These are phyloP conservation scores for Tetraselmis chui DNA, from an alignment of 139 green algal species.

Conservation along the genomic window DNA sequence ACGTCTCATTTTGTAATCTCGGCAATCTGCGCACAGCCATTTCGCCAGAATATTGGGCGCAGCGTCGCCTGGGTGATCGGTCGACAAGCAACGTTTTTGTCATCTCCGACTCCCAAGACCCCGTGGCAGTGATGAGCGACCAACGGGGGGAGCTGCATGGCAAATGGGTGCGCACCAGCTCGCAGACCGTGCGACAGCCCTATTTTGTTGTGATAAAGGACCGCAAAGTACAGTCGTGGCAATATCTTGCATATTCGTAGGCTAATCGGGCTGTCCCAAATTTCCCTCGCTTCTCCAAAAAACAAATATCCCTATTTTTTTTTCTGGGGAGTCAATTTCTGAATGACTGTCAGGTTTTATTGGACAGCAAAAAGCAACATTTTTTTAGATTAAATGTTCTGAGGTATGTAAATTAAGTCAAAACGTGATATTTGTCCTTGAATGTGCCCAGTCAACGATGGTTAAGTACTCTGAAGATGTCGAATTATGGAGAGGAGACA, in stretches of 20 bases:
- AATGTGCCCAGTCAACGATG: too few species aligned
- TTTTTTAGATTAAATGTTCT: too few species aligned
- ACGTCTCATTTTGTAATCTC: too few species aligned
- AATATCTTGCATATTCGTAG: too few species aligned
- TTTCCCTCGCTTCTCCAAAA: too few species aligned
- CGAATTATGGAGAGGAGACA: neutral
- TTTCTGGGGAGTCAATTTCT: neutral
- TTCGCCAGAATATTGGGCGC: neutral
- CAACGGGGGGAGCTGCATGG: neutral
- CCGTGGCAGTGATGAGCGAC: neutral
- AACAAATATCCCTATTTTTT: neutral
- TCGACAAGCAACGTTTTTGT: neutral
- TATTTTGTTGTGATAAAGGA: neutral
- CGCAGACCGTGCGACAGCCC: neutral
- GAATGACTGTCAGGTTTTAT: neutral
- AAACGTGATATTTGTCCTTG: too few species aligned
- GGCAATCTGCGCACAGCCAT: neutral
- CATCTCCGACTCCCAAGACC: neutral
- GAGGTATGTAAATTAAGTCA: too few species aligned
- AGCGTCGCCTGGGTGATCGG: neutral
- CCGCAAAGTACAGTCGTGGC: neutral
- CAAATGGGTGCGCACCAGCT: neutral
- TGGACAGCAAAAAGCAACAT: too few species aligned
- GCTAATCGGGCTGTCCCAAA: too few species aligned
- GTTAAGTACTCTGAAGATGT: too few species aligned